Percentiles rank a stretch among this genome's conserved stretches.
Evolutionary conservation across 1,284 basidiomycete species (phyloP).

Genomic region (Quambalaria eucalypti): DNA sequence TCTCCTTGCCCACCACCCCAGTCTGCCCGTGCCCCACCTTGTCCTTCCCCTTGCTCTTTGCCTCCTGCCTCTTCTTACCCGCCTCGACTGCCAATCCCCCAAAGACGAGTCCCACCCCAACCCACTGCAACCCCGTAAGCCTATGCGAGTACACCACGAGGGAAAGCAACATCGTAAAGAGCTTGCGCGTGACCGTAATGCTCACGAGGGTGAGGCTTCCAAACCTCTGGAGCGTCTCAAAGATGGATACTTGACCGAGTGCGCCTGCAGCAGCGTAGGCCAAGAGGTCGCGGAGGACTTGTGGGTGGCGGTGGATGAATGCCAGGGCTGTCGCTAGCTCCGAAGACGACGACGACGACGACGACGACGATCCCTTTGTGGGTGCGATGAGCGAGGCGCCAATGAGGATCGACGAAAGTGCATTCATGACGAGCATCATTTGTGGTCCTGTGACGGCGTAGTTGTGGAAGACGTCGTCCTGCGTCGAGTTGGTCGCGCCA

Average conservation of each 20-base stretch:
- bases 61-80: conserved; percentile 49
- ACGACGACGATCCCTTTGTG: conserved; percentile 14
- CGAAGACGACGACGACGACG: not conserved
- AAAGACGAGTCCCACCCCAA: conserved; percentile 81
- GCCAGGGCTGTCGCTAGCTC: conserved; percentile 17
- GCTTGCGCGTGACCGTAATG: conserved; percentile 72
- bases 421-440: conserved; percentile 98
- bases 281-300: conserved; percentile 64
- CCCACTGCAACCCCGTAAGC: conserved; percentile 77
- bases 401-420: conserved; percentile 52
- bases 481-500: conserved; percentile 91
- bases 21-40: conserved; percentile 1
- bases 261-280: conserved; percentile 86
- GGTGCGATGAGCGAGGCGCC: conserved; percentile 47
- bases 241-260: conserved; percentile 92
- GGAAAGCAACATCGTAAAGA: conserved; percentile 95
- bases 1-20: conserved; percentile 47
- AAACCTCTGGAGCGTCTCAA: conserved; percentile 92
- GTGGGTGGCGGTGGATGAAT: conserved; percentile 72
- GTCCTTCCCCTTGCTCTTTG: not conserved
- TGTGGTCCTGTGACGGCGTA: conserved; percentile 72
- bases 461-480: conserved; percentile 88
- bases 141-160: conserved; percentile 86
- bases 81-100: conserved; percentile 88
- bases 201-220: conserved; percentile 68